phyloP scores from a whole-genome alignment of 2,329 filamentous ascomycete genomes.

The Metarhizium brunneum region DNA sequence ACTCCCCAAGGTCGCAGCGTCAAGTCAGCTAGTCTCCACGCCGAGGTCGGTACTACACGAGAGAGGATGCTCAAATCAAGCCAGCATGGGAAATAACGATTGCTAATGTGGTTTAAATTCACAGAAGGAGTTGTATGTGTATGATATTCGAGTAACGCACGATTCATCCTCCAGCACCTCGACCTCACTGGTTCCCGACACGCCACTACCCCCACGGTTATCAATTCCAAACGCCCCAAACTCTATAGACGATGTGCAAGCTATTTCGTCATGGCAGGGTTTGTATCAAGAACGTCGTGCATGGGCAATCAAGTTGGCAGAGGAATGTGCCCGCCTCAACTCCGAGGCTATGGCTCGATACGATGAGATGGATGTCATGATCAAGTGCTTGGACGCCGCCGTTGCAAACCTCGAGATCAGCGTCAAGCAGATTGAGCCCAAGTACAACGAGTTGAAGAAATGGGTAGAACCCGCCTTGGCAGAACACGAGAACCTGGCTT shows the following conservation, averaged over 20 bases:
- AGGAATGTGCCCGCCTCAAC: conserved; percentile 59
- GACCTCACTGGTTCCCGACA: conserved; percentile 35
- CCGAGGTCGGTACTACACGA: conserved; percentile 52
- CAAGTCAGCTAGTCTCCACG: conserved; percentile 68
- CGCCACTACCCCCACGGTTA: conserved; percentile 44
- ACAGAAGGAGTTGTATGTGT: conserved; percentile 83
- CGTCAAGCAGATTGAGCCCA: conserved; percentile 61
- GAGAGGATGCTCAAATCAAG: background rate
- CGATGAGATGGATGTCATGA: conserved; percentile 64
- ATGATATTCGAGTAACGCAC: conserved; percentile 70
- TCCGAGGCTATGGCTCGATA: conserved; percentile 55
- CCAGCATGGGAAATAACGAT: background rate
- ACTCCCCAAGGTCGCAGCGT: conserved; percentile 77
- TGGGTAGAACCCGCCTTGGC: conserved; percentile 60
- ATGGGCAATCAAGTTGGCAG: conserved; percentile 67
- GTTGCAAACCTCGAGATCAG: conserved; percentile 76
- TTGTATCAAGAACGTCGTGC: conserved; percentile 71
- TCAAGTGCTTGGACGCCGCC: conserved; percentile 73
- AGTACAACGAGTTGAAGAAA: conserved; percentile 59
- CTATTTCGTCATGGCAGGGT: conserved; percentile 79
- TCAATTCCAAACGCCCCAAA: conserved; percentile 65
- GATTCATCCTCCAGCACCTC: conserved; percentile 37
- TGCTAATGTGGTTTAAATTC: background rate
- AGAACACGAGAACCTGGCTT: conserved; percentile 56
- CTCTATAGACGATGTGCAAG: conserved; percentile 67